These are phyloP conservation scores for Lolium rigidum DNA, from an alignment of 176 grass and related monocot genomes.

Conservation along the genomic window DNA sequence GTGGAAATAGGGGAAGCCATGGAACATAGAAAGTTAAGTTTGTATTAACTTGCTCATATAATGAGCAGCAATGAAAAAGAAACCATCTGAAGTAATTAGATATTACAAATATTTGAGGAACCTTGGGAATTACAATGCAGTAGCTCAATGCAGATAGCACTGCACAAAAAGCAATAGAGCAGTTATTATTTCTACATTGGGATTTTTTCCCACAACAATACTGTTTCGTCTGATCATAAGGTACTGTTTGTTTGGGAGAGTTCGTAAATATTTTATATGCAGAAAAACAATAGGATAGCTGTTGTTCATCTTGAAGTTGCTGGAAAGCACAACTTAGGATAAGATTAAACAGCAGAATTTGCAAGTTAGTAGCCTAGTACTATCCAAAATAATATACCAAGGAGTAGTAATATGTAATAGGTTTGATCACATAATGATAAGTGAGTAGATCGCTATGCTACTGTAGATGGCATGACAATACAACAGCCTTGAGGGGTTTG, in stretches of 20 bases:
- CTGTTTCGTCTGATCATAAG: background rate
- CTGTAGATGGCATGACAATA: no score
- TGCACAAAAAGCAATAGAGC: no score
- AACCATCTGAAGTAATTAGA: no score
- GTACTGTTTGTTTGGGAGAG: background rate
- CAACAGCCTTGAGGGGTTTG: background rate
- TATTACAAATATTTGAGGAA: no score
- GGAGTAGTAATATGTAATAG: background rate
- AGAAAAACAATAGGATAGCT: background rate
- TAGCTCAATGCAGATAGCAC: no score
- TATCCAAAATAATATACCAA: background rate
- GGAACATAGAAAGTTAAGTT: no score
- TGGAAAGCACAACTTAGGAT: background rate
- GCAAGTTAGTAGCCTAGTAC: background rate
- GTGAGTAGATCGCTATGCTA: background rate
- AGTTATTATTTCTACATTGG: no score
- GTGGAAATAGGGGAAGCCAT: no score
- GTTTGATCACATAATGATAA: background rate
- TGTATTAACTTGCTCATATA: no score
- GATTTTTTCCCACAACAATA: background rate
- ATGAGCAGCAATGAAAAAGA: no score
- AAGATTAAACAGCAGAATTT: background rate
- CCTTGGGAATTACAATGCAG: no score
- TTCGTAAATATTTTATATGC: background rate
- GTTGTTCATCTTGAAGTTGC: background rate